Percentiles rank a stretch among this genome's conserved stretches.
Conservation (phyloP, 1,284 basidiomycete genomes). For the Rhizoctonia solani region DNA sequence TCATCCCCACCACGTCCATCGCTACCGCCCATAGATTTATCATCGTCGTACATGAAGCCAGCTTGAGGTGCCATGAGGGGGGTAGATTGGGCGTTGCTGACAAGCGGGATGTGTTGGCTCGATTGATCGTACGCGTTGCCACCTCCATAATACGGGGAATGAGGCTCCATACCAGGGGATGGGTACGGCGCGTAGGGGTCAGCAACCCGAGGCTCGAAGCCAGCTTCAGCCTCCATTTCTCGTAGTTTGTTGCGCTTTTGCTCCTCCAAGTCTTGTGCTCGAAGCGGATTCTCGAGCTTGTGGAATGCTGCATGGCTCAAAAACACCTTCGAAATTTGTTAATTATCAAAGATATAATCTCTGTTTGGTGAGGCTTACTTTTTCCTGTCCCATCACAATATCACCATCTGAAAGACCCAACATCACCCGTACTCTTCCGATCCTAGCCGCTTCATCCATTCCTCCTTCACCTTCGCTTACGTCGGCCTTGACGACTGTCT, state of each 20-base stretch:
- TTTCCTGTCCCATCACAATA: constrained; percentile 77
- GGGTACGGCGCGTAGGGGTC: constrained; percentile 83
- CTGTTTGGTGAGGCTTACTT: constrained; percentile 54
- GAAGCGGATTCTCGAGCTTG: constrained; percentile 84
- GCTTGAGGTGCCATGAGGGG: constrained; percentile 54
- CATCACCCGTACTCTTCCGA: constrained; percentile 55
- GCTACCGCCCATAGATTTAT: constrained; percentile 70
- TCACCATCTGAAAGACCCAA: constrained; percentile 73
- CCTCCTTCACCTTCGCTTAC: constrained; percentile 57
- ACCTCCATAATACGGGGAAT: constrained; percentile 54
- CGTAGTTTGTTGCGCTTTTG: constrained; percentile 74
- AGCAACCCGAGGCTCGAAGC: constrained; percentile 65
- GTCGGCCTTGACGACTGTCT: constrained; percentile 53
- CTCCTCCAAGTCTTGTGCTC: constrained; percentile 81
- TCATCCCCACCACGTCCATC: constrained; percentile 84
- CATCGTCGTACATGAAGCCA: constrained; percentile 68
- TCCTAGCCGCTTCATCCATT: constrained; percentile 59
- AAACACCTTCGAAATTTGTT: constrained; percentile 77
- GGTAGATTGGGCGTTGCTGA: constrained; percentile 73
- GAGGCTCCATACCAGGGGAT: constrained; percentile 48
- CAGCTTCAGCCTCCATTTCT: constrained; percentile 74
- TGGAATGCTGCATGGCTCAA: constrained; percentile 88
- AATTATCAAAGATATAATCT: constrained; percentile 6
- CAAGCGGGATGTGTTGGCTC: constrained; percentile 69
- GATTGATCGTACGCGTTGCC: constrained; percentile 60